Base-by-base conservation (phyloP, 495 filamentous ascomycete species). In the Talaromyces nanjingensis region DNA sequence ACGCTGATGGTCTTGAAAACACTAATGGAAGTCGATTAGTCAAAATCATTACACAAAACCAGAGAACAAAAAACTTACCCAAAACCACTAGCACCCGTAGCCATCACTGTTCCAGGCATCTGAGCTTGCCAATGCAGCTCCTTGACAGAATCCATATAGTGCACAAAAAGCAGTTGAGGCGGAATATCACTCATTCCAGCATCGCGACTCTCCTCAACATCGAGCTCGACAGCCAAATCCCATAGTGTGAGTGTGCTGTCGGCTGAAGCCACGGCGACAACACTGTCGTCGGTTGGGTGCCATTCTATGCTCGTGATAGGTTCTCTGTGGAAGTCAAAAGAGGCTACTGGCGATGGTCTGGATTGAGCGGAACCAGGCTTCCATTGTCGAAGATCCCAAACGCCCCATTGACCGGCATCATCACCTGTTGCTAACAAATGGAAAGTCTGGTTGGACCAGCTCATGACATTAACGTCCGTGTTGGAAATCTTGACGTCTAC, bases 61-160 rank as follows among this genome's bases (percentile, higher is more conserved):
- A 60, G 29, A 67, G 58, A 57, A 61, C 22, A 66, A 55, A 67
- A 45, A 34, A 71, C 77, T 69, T 73, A 87, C 85, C 86, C 87
- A 73, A 98, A 97, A 60, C 90, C 89, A 72, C 83, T 85, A 63
- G 90, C 87, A 12, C 94, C 94, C 6, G 94, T 98, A 8, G 91
- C 92, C 76, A 97, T 87, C 27, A 97, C 77, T 22, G 84, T 84
- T n/a, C 94, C 94, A 0, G 92, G 92, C 72, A 96, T 97, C 77
- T 98, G 94, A 22, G 88, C 89, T 75, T 98, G 94, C 92, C 94
- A 98, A 76, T 98, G 94, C 58, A 89, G 76, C 74, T 98, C 94
- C 83, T 97, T 98, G 60, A 92, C 91, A 67, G 87, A 83, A 67
- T 94, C 91, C 80, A 93, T 91, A 71, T 96, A 96, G 77, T 98